These are phyloP conservation scores for Fragaria nilgerrensis DNA, from an alignment of 306 rosid species.

Conservation along the genomic window DNA sequence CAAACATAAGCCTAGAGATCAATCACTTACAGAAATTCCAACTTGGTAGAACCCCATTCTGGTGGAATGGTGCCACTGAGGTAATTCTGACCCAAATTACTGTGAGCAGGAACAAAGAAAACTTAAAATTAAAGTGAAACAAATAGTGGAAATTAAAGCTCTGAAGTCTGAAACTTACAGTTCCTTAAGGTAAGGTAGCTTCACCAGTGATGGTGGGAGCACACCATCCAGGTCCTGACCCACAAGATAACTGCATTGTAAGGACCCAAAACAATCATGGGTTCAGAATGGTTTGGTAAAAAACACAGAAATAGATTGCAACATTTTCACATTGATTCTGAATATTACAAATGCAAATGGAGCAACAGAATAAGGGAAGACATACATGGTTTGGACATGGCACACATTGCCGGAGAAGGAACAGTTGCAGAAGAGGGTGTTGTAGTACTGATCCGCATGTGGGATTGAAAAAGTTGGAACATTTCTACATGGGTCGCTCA, in stretches of 20 bases:
- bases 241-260: constrained; percentile 4
- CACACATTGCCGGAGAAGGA: constrained; percentile 20
- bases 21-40: constrained; percentile 27
- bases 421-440: constrained; percentile 23
- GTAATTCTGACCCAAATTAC: constrained; percentile 20
- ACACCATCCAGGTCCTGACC: constrained; percentile 36
- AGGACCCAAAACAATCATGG: neutral
- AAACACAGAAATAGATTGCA: neutral
- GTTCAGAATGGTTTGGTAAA: neutral
- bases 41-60: constrained; percentile 29
- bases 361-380: neutral
- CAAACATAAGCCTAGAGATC: too few species aligned
- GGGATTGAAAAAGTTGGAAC: constrained; percentile 10
- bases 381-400: constrained; percentile 23
- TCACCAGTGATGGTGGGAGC: constrained; percentile 28
- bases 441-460: constrained; percentile 13
- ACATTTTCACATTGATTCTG: neutral
- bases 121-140: neutral
- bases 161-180: constrained; percentile 16
- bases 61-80: constrained; percentile 28
- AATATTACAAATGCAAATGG: neutral
- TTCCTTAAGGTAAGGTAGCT: constrained; percentile 22
- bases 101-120: neutral
- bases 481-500: constrained; percentile 17
- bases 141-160: neutral